Evolutionary conservation across 805 yeast genomes (phyloP), one percentile per base, ranked within the genome.

Genomic region (Candida broadrunensis): DNA sequence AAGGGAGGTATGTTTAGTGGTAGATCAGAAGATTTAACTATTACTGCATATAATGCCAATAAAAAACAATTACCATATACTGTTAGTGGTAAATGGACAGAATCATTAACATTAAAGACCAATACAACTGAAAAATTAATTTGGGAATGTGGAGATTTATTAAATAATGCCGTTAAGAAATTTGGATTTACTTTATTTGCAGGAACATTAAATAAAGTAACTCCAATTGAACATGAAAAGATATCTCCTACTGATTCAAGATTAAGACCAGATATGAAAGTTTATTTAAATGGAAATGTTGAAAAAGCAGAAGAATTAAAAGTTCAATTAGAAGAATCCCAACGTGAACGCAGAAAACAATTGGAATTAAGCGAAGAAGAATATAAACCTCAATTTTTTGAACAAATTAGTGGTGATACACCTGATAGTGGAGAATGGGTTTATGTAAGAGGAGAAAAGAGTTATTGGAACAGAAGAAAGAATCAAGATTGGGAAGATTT

Each of bases 181-280:
- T 93, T 81, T 65, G 99, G 99, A 0, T 89, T 89, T 57, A 83
- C 97, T 0, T 70, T 72, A 39, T 93, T 84, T 66, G 81, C 96
- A 0, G 88, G 95, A 7, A 75, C 83, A 30, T 68, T 93, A 57
- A 89, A 89, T 56, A 86, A 88, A 44, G 77, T 90, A 30, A 86
- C 96, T 0, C 66, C 58, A 3, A 63, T 91, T 12, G 97, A 91
- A 56, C 46, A 72, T 21, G 84, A 68, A 2, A 39, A 61, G 2
- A 51, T 90, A 30, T 84, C 97, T 5, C 90, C 90, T 2, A 87
- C 93, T 0, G 99, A 93, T 59, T 85, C 97, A 6, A 78, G 99
- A 55, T 62, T 81, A 34, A 77, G 99, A 55, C 98, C 97, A 0
- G 99, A 93, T 59, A 79, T 88, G 55, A 67, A 77, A 33, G 61